Evolutionary conservation across 2,329 filamentous ascomycete genomes (phyloP), one percentile per base, ranked within the genome.

Genomic region (Colletotrichum sp.): DNA sequence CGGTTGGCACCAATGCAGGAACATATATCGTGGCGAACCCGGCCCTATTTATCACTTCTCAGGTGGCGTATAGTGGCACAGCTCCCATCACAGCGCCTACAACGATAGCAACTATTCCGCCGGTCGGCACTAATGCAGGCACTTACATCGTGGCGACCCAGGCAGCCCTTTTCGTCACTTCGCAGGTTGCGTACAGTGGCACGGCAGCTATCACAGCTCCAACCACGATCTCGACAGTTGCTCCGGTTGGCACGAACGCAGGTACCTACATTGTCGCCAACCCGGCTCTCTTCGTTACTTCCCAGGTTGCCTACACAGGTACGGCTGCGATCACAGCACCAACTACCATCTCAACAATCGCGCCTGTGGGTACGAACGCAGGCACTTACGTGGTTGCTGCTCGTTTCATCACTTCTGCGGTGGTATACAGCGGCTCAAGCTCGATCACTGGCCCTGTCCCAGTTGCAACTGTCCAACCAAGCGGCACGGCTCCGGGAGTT

Each of bases 231-330:
- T 60, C 66, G 2, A 78, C 74, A 5, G 55, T 77, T 5, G 28
- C 61, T 6, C 69, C 70, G 0, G 56, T 56, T 6, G 76, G 76
- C 3, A 76, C 61, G 4, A 65, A 39, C 5, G 43, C 71, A 4
- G 76, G 76, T 2, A 78, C 77, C 4, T 66, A 58, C 6, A n/a
- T 78, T 18, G 75, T 78, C 4, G 62, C 62, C 8, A 61, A 28
- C n/a, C 71, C 71, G 4, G 70, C 69, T 3, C 73, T 70, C 5
- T 72, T 48, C 15, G 62, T 67, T 8, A 72, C 70, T 6, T 72
- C 62, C 2, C 34, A 60, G 3, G 70, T 72, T 10, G 32, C n/a
- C 6, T 72, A 67, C 28, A 74, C 68, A 0, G 76, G 68, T 8
- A 36, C 48, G 6, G 60, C n/a, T n/a, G 71, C 76, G 4, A 65